Percentiles rank a stretch among this genome's conserved stretches.
These are phyloP conservation scores for Heliocybe sulcata DNA, from an alignment of 1,284 basidiomycete species.

Conservation along the genomic window DNA sequence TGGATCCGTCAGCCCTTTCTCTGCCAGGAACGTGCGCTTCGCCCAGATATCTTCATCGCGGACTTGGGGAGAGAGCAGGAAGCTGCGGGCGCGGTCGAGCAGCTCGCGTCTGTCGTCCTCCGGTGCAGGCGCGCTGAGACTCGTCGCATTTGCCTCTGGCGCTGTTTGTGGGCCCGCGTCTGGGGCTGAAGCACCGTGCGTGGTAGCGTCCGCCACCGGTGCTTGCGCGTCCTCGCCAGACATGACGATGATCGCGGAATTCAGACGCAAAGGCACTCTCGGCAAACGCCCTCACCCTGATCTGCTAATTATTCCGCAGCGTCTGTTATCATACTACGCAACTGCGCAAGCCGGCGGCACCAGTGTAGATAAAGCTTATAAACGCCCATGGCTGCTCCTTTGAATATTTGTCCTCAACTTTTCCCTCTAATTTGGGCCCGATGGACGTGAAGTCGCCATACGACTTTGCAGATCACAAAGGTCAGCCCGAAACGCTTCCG, in stretches of 20 bases:
- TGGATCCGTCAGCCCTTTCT: conserved; percentile 57
- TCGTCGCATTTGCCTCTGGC: no score
- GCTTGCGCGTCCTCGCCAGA: conserved; percentile 8
- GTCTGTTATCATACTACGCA: background rate
- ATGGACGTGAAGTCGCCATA: background rate
- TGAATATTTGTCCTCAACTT: background rate
- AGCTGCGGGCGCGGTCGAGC: conserved; percentile 50
- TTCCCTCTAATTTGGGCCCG: background rate
- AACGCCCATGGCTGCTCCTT: background rate
- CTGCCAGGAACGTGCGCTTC: conserved; percentile 59
- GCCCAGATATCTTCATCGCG: conserved; percentile 44
- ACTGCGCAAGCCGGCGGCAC: background rate
- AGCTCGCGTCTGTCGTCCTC: conserved; percentile 39
- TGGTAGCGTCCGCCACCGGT: background rate
- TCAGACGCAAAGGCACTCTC: background rate
- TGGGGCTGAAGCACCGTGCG: background rate
- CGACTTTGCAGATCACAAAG: background rate
- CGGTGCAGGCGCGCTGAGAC: no score
- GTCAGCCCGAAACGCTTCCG: background rate
- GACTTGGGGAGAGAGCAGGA: conserved; percentile 60
- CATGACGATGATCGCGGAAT: conserved; percentile 7
- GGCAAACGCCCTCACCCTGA: no score
- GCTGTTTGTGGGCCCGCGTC: no score
- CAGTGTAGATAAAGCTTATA: no score
- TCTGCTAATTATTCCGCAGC: background rate